Conservation (phyloP, 2,329 filamentous ascomycete genomes). For the Purpureocillium lavendulum region DNA sequence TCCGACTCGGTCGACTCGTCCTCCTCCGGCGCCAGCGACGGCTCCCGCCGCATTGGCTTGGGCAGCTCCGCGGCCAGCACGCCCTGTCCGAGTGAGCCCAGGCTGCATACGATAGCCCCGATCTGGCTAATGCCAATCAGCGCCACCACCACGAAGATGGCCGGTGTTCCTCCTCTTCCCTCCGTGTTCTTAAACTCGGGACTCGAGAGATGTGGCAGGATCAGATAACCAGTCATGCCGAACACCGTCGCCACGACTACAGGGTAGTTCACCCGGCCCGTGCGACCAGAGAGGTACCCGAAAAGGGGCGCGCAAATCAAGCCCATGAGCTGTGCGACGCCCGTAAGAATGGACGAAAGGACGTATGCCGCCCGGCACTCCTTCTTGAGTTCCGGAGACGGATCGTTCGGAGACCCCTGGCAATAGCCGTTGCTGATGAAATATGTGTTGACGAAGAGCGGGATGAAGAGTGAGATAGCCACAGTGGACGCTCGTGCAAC, state of each 20-base stretch:
- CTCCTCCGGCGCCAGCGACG: slow-evolving; percentile 24
- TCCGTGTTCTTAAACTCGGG: slow-evolving; percentile 61
- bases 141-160: slow-evolving; percentile 68
- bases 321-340: slow-evolving; percentile 79
- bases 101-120: slow-evolving; percentile 88
- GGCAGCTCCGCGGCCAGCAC: slow-evolving; percentile 51
- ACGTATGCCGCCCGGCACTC: slow-evolving; percentile 83
- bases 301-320: slow-evolving; percentile 80
- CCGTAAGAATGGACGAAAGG: slow-evolving; percentile 77
- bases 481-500: slow-evolving; percentile 92
- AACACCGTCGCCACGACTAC: slow-evolving; percentile 62
- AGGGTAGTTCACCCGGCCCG: slow-evolving; percentile 60
- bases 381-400: slow-evolving; percentile 68
- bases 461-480: slow-evolving; percentile 90
- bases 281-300: slow-evolving; percentile 71
- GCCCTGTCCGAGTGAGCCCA: slow-evolving; percentile 78
- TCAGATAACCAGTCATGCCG: slow-evolving; percentile 70
- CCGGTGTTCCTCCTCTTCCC: slow-evolving; percentile 57
- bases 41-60: slow-evolving; percentile 13
- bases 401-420: slow-evolving; percentile 53
- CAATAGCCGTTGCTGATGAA: slow-evolving; percentile 79
- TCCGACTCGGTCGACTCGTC: slow-evolving; percentile 32
- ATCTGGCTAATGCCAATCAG: slow-evolving; percentile 90
- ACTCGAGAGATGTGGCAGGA: slow-evolving; percentile 67
- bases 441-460: slow-evolving; percentile 84